Conservation (phyloP, 129 eudicot genomes). For the Calendula officinalis region DNA sequence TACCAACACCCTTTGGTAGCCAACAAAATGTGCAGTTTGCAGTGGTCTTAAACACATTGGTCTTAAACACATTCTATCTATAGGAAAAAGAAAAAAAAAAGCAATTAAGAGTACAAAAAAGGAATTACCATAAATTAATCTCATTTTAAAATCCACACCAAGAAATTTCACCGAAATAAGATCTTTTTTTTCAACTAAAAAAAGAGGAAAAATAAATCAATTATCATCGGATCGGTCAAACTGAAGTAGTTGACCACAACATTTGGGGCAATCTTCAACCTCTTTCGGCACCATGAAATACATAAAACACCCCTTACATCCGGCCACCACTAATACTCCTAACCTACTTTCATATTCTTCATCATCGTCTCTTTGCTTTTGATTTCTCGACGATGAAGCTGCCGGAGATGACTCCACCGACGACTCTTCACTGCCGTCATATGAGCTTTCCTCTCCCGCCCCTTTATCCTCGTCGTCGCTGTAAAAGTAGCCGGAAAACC, state of each 20-base stretch:
- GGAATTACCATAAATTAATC: slow-evolving; percentile 1
- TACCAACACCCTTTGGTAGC: too few relatives aligned
- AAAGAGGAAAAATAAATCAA: background rate
- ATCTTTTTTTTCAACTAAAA: background rate
- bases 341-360: background rate
- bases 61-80: too few relatives aligned
- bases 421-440: slow-evolving; percentile 52
- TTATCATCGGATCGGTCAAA: slow-evolving; percentile 39
- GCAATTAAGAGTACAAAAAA: slow-evolving; percentile 1
- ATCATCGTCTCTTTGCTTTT: slow-evolving; percentile 19
- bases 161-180: background rate
- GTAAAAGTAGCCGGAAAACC: slow-evolving; percentile 39
- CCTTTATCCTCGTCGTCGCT: slow-evolving; percentile 44
- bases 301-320: slow-evolving; percentile 95
- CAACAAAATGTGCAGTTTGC: too few relatives aligned
- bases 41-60: too few relatives aligned
- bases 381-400: slow-evolving; percentile 45
- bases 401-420: slow-evolving; percentile 49
- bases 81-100: background rate
- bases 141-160: slow-evolving; percentile 1
- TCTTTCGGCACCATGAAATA: slow-evolving; percentile 98
- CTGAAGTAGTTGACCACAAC: slow-evolving; percentile 86
- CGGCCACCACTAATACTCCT: slow-evolving; percentile 78
- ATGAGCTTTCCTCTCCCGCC: slow-evolving; percentile 39
- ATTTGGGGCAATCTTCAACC: slow-evolving; percentile 86